Evolutionary conservation across 495 filamentous ascomycete genomes (phyloP).

Genomic region (Podospora didyma): DNA sequence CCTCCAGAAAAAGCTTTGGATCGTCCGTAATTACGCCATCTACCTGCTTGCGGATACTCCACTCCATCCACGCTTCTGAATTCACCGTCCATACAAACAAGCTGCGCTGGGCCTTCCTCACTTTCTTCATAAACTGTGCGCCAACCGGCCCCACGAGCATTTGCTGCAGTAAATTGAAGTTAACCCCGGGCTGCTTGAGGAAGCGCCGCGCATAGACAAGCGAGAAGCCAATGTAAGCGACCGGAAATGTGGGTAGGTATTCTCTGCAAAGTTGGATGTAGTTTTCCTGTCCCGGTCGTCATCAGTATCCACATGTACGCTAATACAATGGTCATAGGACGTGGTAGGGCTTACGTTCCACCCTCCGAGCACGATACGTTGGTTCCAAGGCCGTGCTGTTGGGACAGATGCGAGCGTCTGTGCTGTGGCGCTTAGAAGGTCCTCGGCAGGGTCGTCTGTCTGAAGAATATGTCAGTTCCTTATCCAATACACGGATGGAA

Average conservation of each 20-base stretch:
- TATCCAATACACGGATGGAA: neutral
- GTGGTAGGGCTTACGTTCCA: constrained; percentile 79
- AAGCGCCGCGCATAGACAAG: constrained; percentile 66
- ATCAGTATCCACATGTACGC: too few species aligned
- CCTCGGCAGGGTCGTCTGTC: constrained; percentile 64
- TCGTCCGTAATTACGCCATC: constrained; percentile 58
- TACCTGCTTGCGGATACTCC: constrained; percentile 49
- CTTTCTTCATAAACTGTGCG: constrained; percentile 57
- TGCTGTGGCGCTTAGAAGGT: constrained; percentile 63
- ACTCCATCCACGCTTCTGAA: constrained; percentile 66
- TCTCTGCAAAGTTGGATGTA: constrained; percentile 56
- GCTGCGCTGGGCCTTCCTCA: constrained; percentile 46
- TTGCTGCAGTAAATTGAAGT: constrained; percentile 70
- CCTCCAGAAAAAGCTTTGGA: constrained; percentile 42
- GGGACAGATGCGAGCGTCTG: constrained; percentile 54
- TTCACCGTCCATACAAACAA: constrained; percentile 88
- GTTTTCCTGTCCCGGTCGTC: constrained; percentile 38
- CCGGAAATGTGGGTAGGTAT: constrained; percentile 62
- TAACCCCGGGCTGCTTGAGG: constrained; percentile 54
- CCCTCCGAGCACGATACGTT: constrained; percentile 70
- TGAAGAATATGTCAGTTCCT: constrained; percentile 10
- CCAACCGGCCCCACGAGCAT: constrained; percentile 63
- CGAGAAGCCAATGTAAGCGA: constrained; percentile 71
- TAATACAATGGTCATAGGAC: too few species aligned
- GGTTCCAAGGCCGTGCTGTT: constrained; percentile 55